Base-by-base conservation (phyloP, 495 filamentous ascomycete species). In the Hypoxylon rickii region DNA sequence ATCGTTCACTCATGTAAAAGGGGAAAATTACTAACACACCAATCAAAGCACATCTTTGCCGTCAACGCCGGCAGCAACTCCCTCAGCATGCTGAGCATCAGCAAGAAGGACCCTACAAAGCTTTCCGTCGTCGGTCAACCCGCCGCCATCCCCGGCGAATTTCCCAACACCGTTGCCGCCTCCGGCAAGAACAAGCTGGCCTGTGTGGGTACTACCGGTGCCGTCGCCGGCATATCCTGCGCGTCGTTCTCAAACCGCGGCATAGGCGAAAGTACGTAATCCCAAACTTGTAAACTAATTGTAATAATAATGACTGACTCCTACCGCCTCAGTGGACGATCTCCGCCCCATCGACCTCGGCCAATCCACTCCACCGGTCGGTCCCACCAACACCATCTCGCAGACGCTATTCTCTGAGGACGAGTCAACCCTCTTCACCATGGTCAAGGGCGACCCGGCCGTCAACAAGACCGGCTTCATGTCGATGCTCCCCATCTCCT, bases 11-110 rank as follows among this genome's bases (percentile, higher is more conserved):
- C 13, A 3, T 38, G 15, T 5, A 4, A 17, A 10, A 38, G 3
- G 10, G 13, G 8, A 34, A 15, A 26, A 2, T 46, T 71, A 22
- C 24, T 10, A 4, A 29, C 24, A 4, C 24, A 60, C 22, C 2
- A 7, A 19, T 0, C 39, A n/a, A 42, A 79, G 75, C 31, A 50
- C 46, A 46, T 85, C 22, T 82, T 86, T 45, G 81, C 79, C 17
- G 81, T 86, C 31, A 86, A 86, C 65, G 69, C 83, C n/a, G 82
- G 82, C 24, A 84, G 79, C 31, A 81, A 85, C 62, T 79, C 79
- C 2, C 33, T 83, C 2, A 75, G 72, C 51, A 78, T 84, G 76
- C 69, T 86, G 36, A 51, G 65, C 40, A 85, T 86, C 66, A 63
- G 63, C 16, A 44, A 65, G 0, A 12, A 53, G 3, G 65, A 85